These are phyloP conservation scores for Leccinum rimulosum DNA, from an alignment of 768 basidiomycete genomes.

Conservation along the genomic window DNA sequence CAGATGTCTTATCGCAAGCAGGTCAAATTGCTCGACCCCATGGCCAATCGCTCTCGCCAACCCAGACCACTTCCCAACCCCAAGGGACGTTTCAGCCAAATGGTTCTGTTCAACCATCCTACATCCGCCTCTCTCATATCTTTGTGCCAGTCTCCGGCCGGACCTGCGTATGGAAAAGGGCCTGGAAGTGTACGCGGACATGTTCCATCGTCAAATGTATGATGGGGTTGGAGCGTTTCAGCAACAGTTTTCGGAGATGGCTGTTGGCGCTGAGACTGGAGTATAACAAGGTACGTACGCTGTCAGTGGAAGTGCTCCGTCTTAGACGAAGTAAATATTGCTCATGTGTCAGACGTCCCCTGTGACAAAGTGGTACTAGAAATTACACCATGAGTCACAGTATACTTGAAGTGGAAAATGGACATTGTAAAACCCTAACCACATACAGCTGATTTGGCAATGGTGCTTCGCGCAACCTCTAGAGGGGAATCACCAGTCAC, in stretches of 20 bases:
- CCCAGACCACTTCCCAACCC: slow-evolving; percentile 12
- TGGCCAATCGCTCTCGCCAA: slow-evolving; percentile 15
- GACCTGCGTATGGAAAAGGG: slow-evolving; percentile 17
- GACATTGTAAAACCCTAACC: too few species aligned
- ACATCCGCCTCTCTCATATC: slow-evolving; percentile 4
- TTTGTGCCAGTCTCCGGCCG: slow-evolving; percentile 13
- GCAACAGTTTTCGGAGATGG: slow-evolving; percentile 33
- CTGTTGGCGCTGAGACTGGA: slow-evolving; percentile 19
- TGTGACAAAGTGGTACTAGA: background rate
- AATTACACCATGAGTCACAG: background rate
- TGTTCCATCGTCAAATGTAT: slow-evolving; percentile 7
- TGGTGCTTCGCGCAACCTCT: too few species aligned
- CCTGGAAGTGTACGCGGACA: slow-evolving; percentile 25
- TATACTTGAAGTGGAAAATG: too few species aligned
- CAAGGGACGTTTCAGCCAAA: slow-evolving; percentile 17
- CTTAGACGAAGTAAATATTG: slow-evolving; percentile 1
- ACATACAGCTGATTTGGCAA: too few species aligned
- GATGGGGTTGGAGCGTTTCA: slow-evolving; percentile 25
- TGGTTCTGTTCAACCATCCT: slow-evolving; percentile 9
- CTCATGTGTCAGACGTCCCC: background rate
- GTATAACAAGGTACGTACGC: slow-evolving; percentile 21
- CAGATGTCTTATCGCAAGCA: slow-evolving; percentile 4
- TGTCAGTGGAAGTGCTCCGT: slow-evolving; percentile 17
- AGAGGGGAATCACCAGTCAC: too few species aligned
- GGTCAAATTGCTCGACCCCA: slow-evolving; percentile 14